Base-by-base conservation (phyloP, 2,329 filamentous ascomycete genomes). In the Nothophaeocryptopus gaeumannii region DNA sequence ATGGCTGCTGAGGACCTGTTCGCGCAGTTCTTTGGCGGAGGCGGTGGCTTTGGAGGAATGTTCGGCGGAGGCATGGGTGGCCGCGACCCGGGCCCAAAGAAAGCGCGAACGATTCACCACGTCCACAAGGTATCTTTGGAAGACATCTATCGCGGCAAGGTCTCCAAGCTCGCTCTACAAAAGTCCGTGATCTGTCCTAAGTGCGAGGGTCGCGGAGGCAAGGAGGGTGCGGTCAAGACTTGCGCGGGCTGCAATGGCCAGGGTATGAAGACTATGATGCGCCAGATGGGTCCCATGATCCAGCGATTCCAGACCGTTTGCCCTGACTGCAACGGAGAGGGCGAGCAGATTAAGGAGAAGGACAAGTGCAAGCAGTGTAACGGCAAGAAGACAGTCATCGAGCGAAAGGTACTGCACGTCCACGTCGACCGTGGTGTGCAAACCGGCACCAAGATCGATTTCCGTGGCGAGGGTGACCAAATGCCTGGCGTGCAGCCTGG, bases 221-320 rank as follows among this genome's bases (percentile, higher is more conserved):
- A 99, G 78, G 92, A 97, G 59, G 93, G 93, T 58, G 89, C 93
- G n/a, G 92, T 97, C 59, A 92, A 91, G 77, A 88, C 87, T 66
- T 99, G 93, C 74, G 69, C 82, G 35, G 88, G 89, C 67, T 99
- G 93, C 72, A 89, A 95, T 65, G 93, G 93, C 60, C 83, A 87
- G 58, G 93, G 93, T 73, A 96, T 96, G 88, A 97, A 97, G 86
- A 96, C 89, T 35, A 97, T 99, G 92, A 96, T 99, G 93, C 88
- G 95, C 70, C 93, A 99, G 76, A 97, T 99, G 91, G 93, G 93
- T 44, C 93, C 93, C 53, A 99, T 99, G 93, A 97, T 99, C 63
- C 95, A 99, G 77, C 89, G 93, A 51, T 99, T 99, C 84, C 93
- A 99, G 80, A 97, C 92, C 29, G 91, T 96, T 64, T 99, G 93